These are phyloP conservation scores for Dioszegia aurantiaca DNA, from an alignment of 768 basidiomycete species.

Conservation along the genomic window DNA sequence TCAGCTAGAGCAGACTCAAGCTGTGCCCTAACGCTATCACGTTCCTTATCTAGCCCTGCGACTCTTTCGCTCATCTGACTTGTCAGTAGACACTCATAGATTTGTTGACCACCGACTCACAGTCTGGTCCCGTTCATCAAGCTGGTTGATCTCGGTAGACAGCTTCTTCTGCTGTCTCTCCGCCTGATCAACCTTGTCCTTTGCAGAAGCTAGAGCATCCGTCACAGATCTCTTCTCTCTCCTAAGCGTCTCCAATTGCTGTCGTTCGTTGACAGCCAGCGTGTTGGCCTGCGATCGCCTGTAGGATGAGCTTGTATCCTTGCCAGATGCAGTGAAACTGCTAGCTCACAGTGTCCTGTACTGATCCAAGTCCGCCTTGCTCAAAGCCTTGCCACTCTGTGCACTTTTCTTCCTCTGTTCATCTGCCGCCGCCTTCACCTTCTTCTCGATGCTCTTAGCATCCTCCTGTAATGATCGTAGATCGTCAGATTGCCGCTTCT, in stretches of 20 bases:
- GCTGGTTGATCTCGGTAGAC: slow-evolving; percentile 36
- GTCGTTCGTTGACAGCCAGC: slow-evolving; percentile 80
- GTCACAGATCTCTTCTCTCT: slow-evolving; percentile 76
- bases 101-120: slow-evolving; percentile 14
- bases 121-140: slow-evolving; percentile 36
- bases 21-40: slow-evolving; percentile 69
- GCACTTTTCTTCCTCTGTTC: slow-evolving; percentile 69
- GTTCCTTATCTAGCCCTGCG: slow-evolving; percentile 59
- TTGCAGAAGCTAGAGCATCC: slow-evolving; percentile 64
- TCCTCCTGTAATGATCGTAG: slow-evolving; percentile 61
- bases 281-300: slow-evolving; percentile 78
- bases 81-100: slow-evolving; percentile 7
- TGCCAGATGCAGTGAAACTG: neutral
- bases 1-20: slow-evolving; percentile 83
- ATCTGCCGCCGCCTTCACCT: slow-evolving; percentile 78
- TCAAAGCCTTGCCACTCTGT: slow-evolving; percentile 68
- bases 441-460: slow-evolving; percentile 63
- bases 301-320: slow-evolving; percentile 10
- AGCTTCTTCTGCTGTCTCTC: slow-evolving; percentile 60
- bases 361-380: slow-evolving; percentile 78
- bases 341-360: slow-evolving; percentile 71
- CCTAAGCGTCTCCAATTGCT: slow-evolving; percentile 71
- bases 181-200: slow-evolving; percentile 68
- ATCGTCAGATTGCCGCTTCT: slow-evolving; percentile 50
- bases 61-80: slow-evolving; percentile 60